Percentiles rank a stretch among this genome's conserved stretches.
Evolutionary conservation across 2,329 filamentous ascomycete genomes (phyloP).

Genomic region (Albifimbria verrucaria): DNA sequence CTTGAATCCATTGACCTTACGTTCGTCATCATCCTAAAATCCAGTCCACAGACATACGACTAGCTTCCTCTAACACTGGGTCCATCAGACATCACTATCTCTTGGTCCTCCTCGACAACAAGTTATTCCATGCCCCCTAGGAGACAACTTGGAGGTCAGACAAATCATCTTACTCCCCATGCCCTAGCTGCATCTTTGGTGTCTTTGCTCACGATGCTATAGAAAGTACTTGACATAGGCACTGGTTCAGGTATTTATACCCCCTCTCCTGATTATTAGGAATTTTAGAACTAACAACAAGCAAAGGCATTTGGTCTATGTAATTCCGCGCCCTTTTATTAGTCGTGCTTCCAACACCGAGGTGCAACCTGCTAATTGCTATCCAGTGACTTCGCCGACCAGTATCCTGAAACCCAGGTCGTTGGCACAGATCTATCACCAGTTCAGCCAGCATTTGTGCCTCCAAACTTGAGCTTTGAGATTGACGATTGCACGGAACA

Average conservation of each 20-base stretch:
- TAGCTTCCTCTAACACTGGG: background rate
- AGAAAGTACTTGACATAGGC: conserved; percentile 44
- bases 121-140: conserved; percentile 30
- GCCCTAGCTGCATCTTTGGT: background rate
- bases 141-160: conserved; percentile 7
- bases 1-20: conserved; percentile 11
- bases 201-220: background rate
- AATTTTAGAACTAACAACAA: no score
- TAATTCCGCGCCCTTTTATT: background rate
- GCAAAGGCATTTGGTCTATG: conserved; percentile 53
- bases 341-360: background rate
- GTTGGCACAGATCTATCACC: conserved; percentile 32
- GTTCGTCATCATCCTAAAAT: no score
- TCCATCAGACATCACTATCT: conserved; percentile 8
- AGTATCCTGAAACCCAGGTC: conserved; percentile 23
- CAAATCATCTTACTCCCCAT: rapidly evolving
- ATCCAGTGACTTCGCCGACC: conserved; percentile 24
- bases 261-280: no score
- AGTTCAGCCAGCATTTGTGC: conserved; percentile 27
- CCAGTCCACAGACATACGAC: no score
- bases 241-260: no score
- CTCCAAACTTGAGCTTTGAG: conserved; percentile 27
- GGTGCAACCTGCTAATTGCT: no score
- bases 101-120: conserved; percentile 26
- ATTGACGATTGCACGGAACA: conserved; percentile 30